Evolutionary conservation across 345 rosid species (phyloP).

Genomic region (Cardamine resedifolia): DNA sequence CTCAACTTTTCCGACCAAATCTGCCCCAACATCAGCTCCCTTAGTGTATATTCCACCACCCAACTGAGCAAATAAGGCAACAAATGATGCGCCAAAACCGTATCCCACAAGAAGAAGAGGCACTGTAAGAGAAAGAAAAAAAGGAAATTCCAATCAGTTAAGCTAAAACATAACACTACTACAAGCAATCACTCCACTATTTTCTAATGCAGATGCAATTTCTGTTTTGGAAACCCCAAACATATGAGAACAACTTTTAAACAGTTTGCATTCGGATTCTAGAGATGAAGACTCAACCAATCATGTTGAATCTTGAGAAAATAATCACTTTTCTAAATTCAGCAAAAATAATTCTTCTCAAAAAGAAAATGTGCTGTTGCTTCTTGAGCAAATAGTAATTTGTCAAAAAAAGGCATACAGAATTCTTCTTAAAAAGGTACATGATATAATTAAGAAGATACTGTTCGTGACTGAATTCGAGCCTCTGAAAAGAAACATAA

Average conservation of each 20-base stretch:
- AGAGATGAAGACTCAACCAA: no score
- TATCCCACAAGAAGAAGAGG: constrained; percentile 98
- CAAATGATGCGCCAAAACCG: constrained; percentile 99
- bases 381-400: no score
- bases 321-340: no score
- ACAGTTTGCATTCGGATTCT: no score
- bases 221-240: background rate
- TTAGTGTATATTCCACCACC: constrained; percentile 99
- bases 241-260: background rate
- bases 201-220: background rate
- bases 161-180: background rate
- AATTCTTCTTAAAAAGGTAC: background rate
- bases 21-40: constrained; percentile 99
- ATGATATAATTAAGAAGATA: background rate
- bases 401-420: background rate
- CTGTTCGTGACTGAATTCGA: background rate
- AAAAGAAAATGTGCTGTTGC: no score
- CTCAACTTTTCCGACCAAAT: constrained; percentile 98
- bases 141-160: constrained; percentile 25
- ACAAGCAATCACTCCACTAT: background rate
- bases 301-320: no score
- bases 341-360: no score
- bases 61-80: constrained; percentile 97
- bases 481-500: background rate
- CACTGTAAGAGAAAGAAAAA: constrained; percentile 54